Conservation (phyloP, 352 stramenopile species). For the Pythium myriotylum region DNA sequence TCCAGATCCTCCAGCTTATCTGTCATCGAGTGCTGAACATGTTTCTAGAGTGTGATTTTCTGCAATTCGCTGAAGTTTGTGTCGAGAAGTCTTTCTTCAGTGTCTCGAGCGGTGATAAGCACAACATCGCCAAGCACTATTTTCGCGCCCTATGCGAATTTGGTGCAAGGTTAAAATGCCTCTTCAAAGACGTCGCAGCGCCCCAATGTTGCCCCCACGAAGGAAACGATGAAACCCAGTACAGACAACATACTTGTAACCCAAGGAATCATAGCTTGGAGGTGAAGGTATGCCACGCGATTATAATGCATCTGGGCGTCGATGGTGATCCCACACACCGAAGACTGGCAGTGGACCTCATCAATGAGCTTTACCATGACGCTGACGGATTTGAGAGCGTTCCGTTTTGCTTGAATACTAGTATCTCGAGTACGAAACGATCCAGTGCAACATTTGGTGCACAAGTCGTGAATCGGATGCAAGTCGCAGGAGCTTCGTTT, state of each 20-base stretch:
- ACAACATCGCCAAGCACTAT: slow-evolving; percentile 47
- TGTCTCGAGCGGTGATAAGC: slow-evolving; percentile 27
- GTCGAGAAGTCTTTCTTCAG: slow-evolving; percentile 48
- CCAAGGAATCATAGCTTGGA: slow-evolving; percentile 26
- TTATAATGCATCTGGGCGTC: slow-evolving; percentile 57
- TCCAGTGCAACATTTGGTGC: slow-evolving; percentile 21
- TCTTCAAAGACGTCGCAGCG: not conserved
- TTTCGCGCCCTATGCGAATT: slow-evolving; percentile 32
- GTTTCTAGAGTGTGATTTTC: slow-evolving; percentile 40
- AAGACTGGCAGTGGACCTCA: slow-evolving; percentile 25
- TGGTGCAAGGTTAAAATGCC: slow-evolving; percentile 5
- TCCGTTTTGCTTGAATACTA: slow-evolving; percentile 20
- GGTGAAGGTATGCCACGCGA: slow-evolving; percentile 44
- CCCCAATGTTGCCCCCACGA: not conserved
- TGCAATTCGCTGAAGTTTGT: slow-evolving; percentile 32
- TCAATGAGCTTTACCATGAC: slow-evolving; percentile 18
- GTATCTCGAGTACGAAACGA: slow-evolving; percentile 20
- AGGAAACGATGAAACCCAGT: not conserved
- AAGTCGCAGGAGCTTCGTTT: slow-evolving; percentile 33
- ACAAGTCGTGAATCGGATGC: slow-evolving; percentile 35
- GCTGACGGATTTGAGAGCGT: not conserved
- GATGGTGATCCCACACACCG: slow-evolving; percentile 41
- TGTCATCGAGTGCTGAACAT: slow-evolving; percentile 36
- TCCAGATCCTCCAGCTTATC: slow-evolving; percentile 46
- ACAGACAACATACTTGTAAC: not conserved